A percentile compares a stretch with the other conserved stretches of the same genome.
phyloP scores from a whole-genome alignment of 2,329 filamentous ascomycete species.

The Huntiella savannae region DNA sequence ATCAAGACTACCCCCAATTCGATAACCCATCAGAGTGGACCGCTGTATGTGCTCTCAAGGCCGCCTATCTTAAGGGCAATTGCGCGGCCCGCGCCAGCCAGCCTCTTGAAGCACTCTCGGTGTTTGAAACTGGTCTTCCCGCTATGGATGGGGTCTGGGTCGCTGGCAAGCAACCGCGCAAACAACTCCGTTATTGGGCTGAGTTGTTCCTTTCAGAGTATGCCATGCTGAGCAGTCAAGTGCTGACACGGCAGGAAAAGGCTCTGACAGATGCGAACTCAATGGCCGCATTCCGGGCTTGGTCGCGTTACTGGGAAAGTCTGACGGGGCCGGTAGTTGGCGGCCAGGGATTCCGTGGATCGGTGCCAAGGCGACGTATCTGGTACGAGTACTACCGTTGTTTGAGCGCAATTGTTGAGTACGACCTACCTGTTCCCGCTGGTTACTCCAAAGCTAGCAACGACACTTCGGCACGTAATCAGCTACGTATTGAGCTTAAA shows the following conservation, averaged over 20 bases:
- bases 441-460: conserved; percentile 24
- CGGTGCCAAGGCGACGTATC: conserved; percentile 44
- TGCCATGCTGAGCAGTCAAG: conserved; percentile 48
- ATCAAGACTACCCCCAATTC: conserved; percentile 32
- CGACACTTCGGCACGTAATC: conserved; percentile 36
- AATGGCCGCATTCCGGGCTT: conserved; percentile 41
- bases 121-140: conserved; percentile 46
- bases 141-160: conserved; percentile 36
- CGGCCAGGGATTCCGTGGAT: conserved; percentile 38
- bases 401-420: conserved; percentile 55
- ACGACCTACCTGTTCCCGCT: conserved; percentile 40
- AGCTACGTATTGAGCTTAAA: conserved; percentile 60
- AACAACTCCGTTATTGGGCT: conserved; percentile 58
- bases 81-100: conserved; percentile 31
- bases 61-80: conserved; percentile 56
- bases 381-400: conserved; percentile 76
- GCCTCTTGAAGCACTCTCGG: conserved; percentile 39
- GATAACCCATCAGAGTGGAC: conserved; percentile 56
- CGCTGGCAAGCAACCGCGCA: conserved; percentile 30
- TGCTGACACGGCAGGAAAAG: conserved; percentile 31
- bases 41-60: conserved; percentile 62
- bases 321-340: conserved; percentile 28
- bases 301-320: conserved; percentile 50
- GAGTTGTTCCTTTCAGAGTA: conserved; percentile 60
- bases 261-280: conserved; percentile 32